These are phyloP conservation scores for Penicillium oxalicum DNA, from an alignment of 2,329 filamentous ascomycete genomes.

Conservation along the genomic window DNA sequence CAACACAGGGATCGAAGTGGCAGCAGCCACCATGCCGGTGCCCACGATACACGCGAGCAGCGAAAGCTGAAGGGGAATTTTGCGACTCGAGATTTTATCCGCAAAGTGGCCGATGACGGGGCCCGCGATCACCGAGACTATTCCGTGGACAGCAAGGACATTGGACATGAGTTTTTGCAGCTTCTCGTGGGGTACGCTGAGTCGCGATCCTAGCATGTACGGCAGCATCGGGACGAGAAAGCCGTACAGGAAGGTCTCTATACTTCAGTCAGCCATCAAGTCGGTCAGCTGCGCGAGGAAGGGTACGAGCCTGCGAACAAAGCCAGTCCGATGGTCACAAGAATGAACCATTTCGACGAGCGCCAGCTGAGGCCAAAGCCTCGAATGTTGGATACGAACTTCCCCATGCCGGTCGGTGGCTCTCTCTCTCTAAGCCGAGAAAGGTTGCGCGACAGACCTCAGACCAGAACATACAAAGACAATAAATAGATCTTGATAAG, in stretches of 20 bases:
- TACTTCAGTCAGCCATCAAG: not conserved
- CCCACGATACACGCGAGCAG: constrained; percentile 18
- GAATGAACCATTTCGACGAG: constrained; percentile 1
- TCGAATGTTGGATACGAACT: too few species aligned
- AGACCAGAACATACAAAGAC: too few species aligned
- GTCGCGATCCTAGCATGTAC: constrained; percentile 24
- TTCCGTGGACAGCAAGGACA: constrained; percentile 21
- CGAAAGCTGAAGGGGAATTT: constrained; percentile 16
- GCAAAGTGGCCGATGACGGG: constrained; percentile 23
- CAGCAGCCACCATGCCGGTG: constrained; percentile 16
- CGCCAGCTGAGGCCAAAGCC: not conserved
- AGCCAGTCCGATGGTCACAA: constrained; percentile 2
- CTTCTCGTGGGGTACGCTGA: constrained; percentile 16
- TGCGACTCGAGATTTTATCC: constrained; percentile 18
- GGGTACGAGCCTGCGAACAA: not conserved
- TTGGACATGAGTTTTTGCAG: constrained; percentile 21
- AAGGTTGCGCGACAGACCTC: too few species aligned
- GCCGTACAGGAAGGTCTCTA: constrained; percentile 28
- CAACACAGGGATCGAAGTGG: constrained; percentile 17
- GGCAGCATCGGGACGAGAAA: constrained; percentile 28
- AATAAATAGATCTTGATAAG: too few species aligned
- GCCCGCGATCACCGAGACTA: constrained; percentile 15
- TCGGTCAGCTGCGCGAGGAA: not conserved
- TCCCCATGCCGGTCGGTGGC: too few species aligned
- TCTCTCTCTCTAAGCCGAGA: too few species aligned